Conservation (phyloP, 106 monocot genomes). For the Agapanthus africanus region DNA sequence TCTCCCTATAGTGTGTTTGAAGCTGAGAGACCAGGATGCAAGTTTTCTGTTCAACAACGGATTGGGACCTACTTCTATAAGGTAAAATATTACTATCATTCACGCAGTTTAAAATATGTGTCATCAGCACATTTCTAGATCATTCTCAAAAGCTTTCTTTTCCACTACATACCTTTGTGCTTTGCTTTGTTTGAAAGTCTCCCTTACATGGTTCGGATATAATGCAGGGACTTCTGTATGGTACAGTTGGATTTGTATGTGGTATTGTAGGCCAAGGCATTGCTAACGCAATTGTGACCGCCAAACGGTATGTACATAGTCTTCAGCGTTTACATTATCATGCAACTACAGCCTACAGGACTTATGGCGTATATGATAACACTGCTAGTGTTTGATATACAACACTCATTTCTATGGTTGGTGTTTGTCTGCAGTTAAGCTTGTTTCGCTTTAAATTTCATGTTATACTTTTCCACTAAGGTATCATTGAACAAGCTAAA, state of each 20-base stretch:
- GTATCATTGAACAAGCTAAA: not conserved
- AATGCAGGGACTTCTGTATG: constrained; percentile 63
- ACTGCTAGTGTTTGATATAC: not conserved
- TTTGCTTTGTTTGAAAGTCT: not conserved
- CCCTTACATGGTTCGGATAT: not conserved
- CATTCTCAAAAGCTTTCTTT: constrained; percentile 1
- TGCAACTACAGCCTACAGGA: not conserved
- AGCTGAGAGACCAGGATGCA: constrained; percentile 71
- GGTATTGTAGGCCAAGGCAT: constrained; percentile 72
- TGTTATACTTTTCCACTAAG: not conserved
- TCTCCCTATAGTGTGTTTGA: constrained; percentile 68
- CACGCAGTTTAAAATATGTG: not conserved
- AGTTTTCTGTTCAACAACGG: constrained; percentile 55
- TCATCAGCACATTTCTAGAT: not conserved
- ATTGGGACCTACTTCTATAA: constrained; percentile 74
- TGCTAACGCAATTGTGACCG: constrained; percentile 66
- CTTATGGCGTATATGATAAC: not conserved
- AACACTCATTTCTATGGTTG: not conserved
- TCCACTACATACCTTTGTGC: not conserved
- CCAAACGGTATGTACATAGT: constrained; percentile 43
- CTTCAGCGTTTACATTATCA: not conserved
- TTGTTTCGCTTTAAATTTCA: too few relatives aligned
- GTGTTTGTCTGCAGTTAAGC: not conserved
- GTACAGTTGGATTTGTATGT: constrained; percentile 65
- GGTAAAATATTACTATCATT: constrained; percentile 16